phyloP scores from a whole-genome alignment of 148 eudicot genomes.

The Vaccinium darrowii region DNA sequence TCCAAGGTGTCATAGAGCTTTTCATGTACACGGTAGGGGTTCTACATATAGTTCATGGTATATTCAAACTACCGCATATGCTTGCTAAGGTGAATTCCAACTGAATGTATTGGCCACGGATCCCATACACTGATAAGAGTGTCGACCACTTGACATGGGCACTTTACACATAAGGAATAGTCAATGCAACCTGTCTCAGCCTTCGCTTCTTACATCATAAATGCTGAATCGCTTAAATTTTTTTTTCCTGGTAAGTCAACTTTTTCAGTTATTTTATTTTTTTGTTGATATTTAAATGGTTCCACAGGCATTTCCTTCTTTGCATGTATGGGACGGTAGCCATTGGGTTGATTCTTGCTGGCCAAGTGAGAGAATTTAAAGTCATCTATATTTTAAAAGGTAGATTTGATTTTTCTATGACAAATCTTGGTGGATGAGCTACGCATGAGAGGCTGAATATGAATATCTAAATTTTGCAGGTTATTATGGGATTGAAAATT shows the following conservation, averaged over 20 bases:
- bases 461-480: conserved; percentile 40
- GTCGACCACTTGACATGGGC: background rate
- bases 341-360: conserved; percentile 79
- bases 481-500: conserved; percentile 76
- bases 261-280: background rate
- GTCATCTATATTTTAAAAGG: conserved; percentile 77
- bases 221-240: background rate
- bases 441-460: background rate
- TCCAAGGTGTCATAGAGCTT: background rate
- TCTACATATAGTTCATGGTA: background rate
- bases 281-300: conserved; percentile 5
- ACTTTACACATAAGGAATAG: background rate
- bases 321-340: conserved; percentile 85
- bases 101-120: background rate
- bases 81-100: background rate
- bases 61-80: background rate
- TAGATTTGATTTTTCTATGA: conserved; percentile 22
- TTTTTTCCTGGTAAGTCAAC: background rate
- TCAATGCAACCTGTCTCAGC: background rate
- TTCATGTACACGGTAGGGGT: background rate
- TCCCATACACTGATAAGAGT: background rate
- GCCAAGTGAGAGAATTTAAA: conserved; percentile 74
- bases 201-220: background rate
- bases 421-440: conserved; percentile 8
- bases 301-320: conserved; percentile 88